phyloP scores from a whole-genome alignment of 805 yeast species.

The Pichia nanzhaoensis region DNA sequence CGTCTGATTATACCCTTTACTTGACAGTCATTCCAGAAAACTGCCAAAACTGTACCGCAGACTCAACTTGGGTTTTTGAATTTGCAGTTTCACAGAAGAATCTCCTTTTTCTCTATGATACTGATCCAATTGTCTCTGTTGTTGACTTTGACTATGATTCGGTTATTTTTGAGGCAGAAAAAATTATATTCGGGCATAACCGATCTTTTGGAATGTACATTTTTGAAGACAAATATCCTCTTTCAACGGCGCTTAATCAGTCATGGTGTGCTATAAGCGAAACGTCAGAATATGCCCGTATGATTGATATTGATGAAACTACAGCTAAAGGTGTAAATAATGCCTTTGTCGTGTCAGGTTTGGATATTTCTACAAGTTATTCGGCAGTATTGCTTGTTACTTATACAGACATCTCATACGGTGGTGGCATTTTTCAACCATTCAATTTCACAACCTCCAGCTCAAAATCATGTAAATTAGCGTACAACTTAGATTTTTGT shows the following conservation, averaged over 20 bases:
- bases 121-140: slow-evolving; percentile 43
- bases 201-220: slow-evolving; percentile 37
- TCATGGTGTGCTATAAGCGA: slow-evolving; percentile 69
- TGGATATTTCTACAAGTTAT: slow-evolving; percentile 57
- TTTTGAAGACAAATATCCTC: slow-evolving; percentile 36
- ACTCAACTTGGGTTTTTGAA: slow-evolving; percentile 49
- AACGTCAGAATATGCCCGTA: slow-evolving; percentile 19
- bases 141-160: slow-evolving; percentile 67
- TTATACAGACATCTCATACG: slow-evolving; percentile 32
- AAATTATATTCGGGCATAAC: slow-evolving; percentile 1
- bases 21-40: slow-evolving; percentile 21
- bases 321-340: slow-evolving; percentile 23
- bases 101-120: slow-evolving; percentile 65
- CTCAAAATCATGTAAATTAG: slow-evolving; percentile 57
- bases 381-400: slow-evolving; percentile 56
- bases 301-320: slow-evolving; percentile 19
- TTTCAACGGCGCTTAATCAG: slow-evolving; percentile 35
- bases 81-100: slow-evolving; percentile 60
- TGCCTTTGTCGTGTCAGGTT: slow-evolving; percentile 54
- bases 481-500: slow-evolving; percentile 74
- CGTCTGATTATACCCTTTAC: slow-evolving; percentile 11
- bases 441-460: slow-evolving; percentile 52
- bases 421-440: slow-evolving; percentile 58
- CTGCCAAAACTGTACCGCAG: slow-evolving; percentile 16
- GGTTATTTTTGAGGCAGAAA: slow-evolving; percentile 58